Evolutionary conservation across 345 rosid species (phyloP), one percentile per base, ranked within the genome.

Genomic region (Salix purpurea): DNA sequence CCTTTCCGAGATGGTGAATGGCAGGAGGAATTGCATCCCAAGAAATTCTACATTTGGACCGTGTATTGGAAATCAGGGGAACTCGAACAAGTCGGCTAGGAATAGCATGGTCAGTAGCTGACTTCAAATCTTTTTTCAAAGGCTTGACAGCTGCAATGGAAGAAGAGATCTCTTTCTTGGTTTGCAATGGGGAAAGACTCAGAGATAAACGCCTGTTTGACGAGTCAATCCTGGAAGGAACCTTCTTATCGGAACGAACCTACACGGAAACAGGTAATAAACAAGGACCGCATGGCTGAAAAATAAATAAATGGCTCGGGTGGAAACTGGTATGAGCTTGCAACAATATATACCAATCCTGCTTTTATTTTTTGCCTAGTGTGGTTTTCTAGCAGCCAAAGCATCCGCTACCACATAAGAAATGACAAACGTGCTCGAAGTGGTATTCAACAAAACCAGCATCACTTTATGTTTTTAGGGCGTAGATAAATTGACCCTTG

Each of bases 1-100:
- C 91, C 84, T 85, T 88, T 70, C 85, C 89, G 40, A 82, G 84
- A 28, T 70, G 42, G 9, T 82, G 82, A 73, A 88, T 73, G 71
- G 81, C 5, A 70, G 74, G 74, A n/a, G 86, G 87, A 52, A 85
- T 78, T 62, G 67, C 72, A 75, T 71, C 73, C 84, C 87, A 86
- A 18, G 72, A 69, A 60, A 84, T 82, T 71, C 76, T 78, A 24
- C 74, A 80, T 66, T 80, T 83, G 50, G 75, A 83, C 84, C 82
- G 76, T 65, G 83, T 61, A 80, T 23, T 81, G 40, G 68, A 79
- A 81, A 76, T 78, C 42, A 78, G 30, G 67, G 85, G 83, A 48
- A 85, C 60, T 82, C 82, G 83, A 77, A 37, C 80, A 42, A 73
- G 66, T 16, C 64, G 40, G 75, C 60, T 78, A 0, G 87, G 69